These are phyloP conservation scores for Mollisiaceae sp. DNA, from an alignment of 2,329 filamentous ascomycete species.

Conservation along the genomic window DNA sequence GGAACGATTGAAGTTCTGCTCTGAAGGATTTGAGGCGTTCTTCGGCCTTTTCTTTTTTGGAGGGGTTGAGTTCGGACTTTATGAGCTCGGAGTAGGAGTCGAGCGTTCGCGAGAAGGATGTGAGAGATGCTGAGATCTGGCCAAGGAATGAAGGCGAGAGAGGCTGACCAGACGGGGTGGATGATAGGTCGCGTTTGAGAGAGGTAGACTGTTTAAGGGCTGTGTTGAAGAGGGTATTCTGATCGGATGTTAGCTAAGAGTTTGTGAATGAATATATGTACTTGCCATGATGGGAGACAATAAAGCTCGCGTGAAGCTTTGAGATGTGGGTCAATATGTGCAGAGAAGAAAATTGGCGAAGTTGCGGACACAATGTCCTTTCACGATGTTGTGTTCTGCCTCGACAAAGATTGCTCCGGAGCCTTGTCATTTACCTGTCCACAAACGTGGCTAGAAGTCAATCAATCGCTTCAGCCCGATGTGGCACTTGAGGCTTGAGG, in stretches of 20 bases:
- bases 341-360: neutral
- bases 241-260: conserved; percentile 11
- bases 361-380: conserved; percentile 14
- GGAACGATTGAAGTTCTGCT: conserved; percentile 79
- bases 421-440: conserved; percentile 12
- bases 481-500: neutral
- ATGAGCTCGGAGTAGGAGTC: conserved; percentile 90
- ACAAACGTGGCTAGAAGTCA: conserved; percentile 10
- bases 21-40: conserved; percentile 88
- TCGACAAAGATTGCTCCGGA: conserved; percentile 14
- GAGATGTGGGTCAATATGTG: neutral
- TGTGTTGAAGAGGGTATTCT: conserved; percentile 87
- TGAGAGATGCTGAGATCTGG: conserved; percentile 78
- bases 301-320: conserved; percentile 5
- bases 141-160: conserved; percentile 68
- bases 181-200: conserved; percentile 76
- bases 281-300: conserved; percentile 26
- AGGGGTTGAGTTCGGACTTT: conserved; percentile 85
- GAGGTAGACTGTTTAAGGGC: conserved; percentile 84
- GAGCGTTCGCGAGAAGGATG: conserved; percentile 83
- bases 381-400: conserved; percentile 4
- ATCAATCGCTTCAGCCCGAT: neutral
- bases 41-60: conserved; percentile 89
- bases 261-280: neutral
- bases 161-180: conserved; percentile 64